Base-by-base conservation (phyloP, 2,329 filamentous ascomycete genomes). In the Botrytis sinoallii region DNA sequence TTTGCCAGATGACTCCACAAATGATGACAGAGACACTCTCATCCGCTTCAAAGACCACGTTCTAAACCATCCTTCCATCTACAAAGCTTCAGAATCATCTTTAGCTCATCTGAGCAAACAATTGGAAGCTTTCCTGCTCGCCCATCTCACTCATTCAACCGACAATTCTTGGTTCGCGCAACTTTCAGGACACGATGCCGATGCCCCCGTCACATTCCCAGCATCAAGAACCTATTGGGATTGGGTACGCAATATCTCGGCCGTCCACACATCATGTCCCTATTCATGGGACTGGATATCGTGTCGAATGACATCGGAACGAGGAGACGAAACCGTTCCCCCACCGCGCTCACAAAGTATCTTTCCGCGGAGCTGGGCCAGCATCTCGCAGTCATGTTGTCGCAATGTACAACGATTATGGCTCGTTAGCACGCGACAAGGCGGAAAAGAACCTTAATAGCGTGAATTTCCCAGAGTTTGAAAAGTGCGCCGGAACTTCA, bases 321-420 rank as follows among this genome's bases (percentile, higher is more conserved):
- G n/a, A 32, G 32, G 42, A n/a, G 64, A 32, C 20, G 29, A 46
- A 46, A 12, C 14, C 38, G 7, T 67, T 67, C 16, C 20, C 20
- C 42, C 18, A 48, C 64, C 4, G 42, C 9, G 32, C 29, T 46
- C 29, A 52, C 64, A 14, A 52, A 52, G 35, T 74, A 75, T 65
- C 32, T 76, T 22, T 73, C 68, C 2, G 57, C 66, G 22, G 74
- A 64, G 29, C 55, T 77, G 59, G 59, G 64, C 29, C 70, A 57
- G 3, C 77, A 80, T 74, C 78, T 81, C 12, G 75, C 80, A 18
- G 78, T 77, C 40, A 75, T 81, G 76, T 82, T 82, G 77, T 70
- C 79, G 77, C 52, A 78, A 78, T 79, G 74, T 83, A 83, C 73
- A 83, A 84, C 46, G 82, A 83, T 75, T 79, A 79, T 32, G 82